phyloP scores from a whole-genome alignment of 1,284 basidiomycete species.

The Rhodotorula sp. region DNA sequence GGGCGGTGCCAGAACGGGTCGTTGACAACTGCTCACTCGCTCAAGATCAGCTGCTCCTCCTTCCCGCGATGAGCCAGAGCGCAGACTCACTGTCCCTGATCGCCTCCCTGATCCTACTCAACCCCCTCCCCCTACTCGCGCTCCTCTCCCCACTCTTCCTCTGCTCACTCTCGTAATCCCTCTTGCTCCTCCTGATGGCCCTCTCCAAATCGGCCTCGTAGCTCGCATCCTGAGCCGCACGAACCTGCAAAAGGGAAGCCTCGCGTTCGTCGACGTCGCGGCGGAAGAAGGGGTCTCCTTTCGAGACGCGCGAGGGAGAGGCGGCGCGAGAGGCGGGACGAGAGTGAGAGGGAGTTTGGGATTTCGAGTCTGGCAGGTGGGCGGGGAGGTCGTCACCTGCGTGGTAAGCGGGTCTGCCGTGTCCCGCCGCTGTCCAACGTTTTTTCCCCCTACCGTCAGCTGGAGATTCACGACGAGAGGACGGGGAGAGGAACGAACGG shows the following conservation, averaged over 20 bases:
- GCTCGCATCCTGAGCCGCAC: conserved; percentile 18
- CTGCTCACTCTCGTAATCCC: neutral
- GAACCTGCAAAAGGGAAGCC: conserved; percentile 4
- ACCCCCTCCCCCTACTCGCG: neutral
- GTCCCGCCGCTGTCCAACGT: neutral
- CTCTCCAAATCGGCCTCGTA: conserved; percentile 19
- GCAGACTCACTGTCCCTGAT: conserved; percentile 18
- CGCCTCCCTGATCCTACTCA: conserved; percentile 7
- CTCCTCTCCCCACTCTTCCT: neutral
- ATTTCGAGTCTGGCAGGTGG: neutral
- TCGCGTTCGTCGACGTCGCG: conserved; percentile 5
- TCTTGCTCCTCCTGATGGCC: conserved; percentile 13
- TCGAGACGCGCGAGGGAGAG: neutral
- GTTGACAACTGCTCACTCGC: conserved; percentile 5
- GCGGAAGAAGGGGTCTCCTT: conserved; percentile 12
- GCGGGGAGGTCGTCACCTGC: conserved; percentile 3
- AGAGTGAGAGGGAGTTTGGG: neutral
- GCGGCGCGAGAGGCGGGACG: neutral
- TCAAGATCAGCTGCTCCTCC: neutral
- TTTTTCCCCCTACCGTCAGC: neutral
- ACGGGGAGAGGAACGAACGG: neutral
- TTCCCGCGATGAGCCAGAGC: neutral
- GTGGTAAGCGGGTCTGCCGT: neutral
- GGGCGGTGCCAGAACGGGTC: conserved; percentile 33
- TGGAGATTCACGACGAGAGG: neutral